Base-by-base conservation (phyloP, 1,139 yeast genomes). In the Yamadazyma siamensis region DNA sequence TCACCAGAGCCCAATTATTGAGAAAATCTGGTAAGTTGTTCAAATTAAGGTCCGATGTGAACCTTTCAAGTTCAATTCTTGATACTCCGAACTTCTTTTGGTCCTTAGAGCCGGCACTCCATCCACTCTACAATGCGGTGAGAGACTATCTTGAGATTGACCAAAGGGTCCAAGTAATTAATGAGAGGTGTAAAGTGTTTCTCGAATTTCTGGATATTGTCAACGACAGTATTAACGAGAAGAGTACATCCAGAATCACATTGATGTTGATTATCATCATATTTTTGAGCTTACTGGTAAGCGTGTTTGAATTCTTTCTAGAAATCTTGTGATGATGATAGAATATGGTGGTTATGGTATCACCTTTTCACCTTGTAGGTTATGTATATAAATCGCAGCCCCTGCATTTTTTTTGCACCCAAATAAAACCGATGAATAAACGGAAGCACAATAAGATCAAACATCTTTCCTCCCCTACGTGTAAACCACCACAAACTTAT, bases 21-120 rank as follows among this genome's bases (percentile, higher is more conserved):
- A 85, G 81, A 49, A 87, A 89, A 49, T 84, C 95, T 1, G 98
- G 98, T 10, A 80, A 84, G 50, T 61, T 91, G 31, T 89, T 89
- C 64, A 89, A 88, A 47, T 58, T 91, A 19, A 66, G 98, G 28
- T 96, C 89, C 6, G 98, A 91, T 56, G 97, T 91, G 4, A 91
- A 91, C 52, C 63, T 91, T 34, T 82, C 94, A 5, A 85, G 96
- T 10, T 86, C 88, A 38, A 89, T 91, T 15, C 66, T 91, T 34
- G 98, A 91, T 50, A 88, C 96, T 0, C 98, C 98, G 0, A 95
- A 86, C 36, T 88, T 87, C 49, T 91, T 91, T 55, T 91, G 98
- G 98, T 85, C 91, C 15, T 77, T 83, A 39, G 98, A 91, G 56
- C 98, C 98, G 3, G 89, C 95, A 21, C 70, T 91, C 41, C 94